Conservation (phyloP, 106 monocot species). For the Dendrobium officinale region DNA sequence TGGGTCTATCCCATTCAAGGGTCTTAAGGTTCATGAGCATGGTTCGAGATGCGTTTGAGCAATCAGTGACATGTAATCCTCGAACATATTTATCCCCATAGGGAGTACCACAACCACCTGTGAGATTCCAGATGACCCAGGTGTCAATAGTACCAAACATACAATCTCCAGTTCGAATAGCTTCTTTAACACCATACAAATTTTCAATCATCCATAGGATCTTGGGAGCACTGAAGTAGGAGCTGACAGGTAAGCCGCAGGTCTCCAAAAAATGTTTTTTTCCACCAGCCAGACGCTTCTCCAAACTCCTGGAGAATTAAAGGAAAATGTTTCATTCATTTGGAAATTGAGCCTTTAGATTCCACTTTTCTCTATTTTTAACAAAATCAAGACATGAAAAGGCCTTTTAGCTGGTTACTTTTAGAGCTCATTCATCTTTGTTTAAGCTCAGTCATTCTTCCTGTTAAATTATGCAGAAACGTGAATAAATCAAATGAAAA, state of each 20-base stretch:
- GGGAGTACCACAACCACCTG: conserved; percentile 39
- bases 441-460: background rate
- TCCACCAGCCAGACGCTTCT: conserved; percentile 66
- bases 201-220: conserved; percentile 90
- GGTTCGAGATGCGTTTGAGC: conserved; percentile 85
- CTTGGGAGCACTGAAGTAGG: conserved; percentile 92
- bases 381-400: background rate
- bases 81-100: conserved; percentile 16
- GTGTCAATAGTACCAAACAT: conserved; percentile 85
- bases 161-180: conserved; percentile 56
- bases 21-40: conserved; percentile 93
- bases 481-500: background rate
- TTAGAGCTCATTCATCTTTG: background rate
- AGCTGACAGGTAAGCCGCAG: conserved; percentile 87
- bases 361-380: background rate
- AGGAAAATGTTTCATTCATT: conserved; percentile 5
- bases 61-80: conserved; percentile 82
- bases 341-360: background rate
- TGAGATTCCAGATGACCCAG: conserved; percentile 97
- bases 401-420: background rate
- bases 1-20: conserved; percentile 72
- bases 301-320: conserved; percentile 65
- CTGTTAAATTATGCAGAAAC: background rate
- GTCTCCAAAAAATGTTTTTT: conserved; percentile 69
- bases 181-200: conserved; percentile 49